phyloP scores from a whole-genome alignment of 768 basidiomycete species.

The Pleurotus cornucopiae region DNA sequence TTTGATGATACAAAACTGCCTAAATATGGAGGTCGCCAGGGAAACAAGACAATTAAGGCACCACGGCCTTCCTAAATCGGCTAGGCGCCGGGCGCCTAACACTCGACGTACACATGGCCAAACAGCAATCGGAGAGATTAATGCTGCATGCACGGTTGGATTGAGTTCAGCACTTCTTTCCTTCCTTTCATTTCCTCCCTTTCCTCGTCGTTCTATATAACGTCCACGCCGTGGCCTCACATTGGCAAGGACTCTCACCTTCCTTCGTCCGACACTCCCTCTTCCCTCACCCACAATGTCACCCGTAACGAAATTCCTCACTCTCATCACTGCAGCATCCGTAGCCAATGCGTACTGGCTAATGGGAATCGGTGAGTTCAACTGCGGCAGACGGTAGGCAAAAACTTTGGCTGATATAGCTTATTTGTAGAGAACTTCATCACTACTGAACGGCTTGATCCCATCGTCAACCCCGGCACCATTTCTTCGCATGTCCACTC shows the following conservation, averaged over 20 bases:
- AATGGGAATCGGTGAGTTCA: slow-evolving; percentile 33
- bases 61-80: neutral
- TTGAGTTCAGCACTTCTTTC: slow-evolving; percentile 7
- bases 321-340: slow-evolving; percentile 26
- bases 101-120: neutral
- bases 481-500: slow-evolving; percentile 46
- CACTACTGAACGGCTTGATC: slow-evolving; percentile 46
- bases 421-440: slow-evolving; percentile 32
- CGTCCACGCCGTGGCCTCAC: neutral
- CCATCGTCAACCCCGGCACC: slow-evolving; percentile 42
- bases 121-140: neutral
- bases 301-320: slow-evolving; percentile 13
- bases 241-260: slow-evolving; percentile 7
- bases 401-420: neutral
- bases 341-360: slow-evolving; percentile 42
- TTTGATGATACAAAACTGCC: neutral
- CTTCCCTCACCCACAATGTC: neutral
- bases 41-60: slow-evolving; percentile 3
- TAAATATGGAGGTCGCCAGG: neutral
- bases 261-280: slow-evolving; percentile 2
- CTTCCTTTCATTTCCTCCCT: neutral
- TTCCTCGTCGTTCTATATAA: slow-evolving; percentile 5
- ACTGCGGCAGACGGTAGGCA: neutral
- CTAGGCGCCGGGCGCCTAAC: neutral
- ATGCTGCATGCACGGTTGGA: neutral